A percentile compares a stretch with the other conserved stretches of the same genome.
These are phyloP conservation scores for Eremomyces bilateralis DNA, from an alignment of 495 filamentous ascomycete genomes.

Conservation along the genomic window DNA sequence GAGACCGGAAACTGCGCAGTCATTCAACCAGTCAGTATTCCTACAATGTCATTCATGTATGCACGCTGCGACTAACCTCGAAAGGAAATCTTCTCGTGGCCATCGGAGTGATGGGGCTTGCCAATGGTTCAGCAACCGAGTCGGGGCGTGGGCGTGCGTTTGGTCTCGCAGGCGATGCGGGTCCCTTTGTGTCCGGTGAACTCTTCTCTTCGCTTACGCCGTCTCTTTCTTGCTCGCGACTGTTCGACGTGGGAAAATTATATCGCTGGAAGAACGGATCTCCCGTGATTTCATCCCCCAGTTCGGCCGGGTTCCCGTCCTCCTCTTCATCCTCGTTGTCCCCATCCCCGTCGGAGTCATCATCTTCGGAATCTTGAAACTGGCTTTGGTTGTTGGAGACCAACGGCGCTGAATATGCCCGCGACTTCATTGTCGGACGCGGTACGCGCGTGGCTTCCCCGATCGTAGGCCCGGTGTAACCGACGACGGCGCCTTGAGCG, in stretches of 20 bases:
- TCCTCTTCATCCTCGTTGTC: slow-evolving; percentile 12
- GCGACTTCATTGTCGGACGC: slow-evolving; percentile 10
- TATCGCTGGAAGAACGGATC: slow-evolving; percentile 16
- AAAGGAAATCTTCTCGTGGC: too few species aligned
- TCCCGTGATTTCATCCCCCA: too few species aligned
- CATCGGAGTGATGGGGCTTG: slow-evolving; percentile 8
- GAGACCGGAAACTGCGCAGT: too few species aligned
- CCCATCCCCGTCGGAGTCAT: slow-evolving; percentile 2
- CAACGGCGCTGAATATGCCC: slow-evolving; percentile 14
- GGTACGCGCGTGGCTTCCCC: background rate
- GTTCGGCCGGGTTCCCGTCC: too few species aligned
- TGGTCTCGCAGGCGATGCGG: slow-evolving; percentile 11
- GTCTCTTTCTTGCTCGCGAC: slow-evolving; percentile 2
- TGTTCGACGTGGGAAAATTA: slow-evolving; percentile 6
- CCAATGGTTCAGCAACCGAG: slow-evolving; percentile 2
- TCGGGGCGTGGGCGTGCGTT: slow-evolving; percentile 2
- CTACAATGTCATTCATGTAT: too few species aligned
- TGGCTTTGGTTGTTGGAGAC: slow-evolving; percentile 6
- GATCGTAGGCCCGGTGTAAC: background rate
- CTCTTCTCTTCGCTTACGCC: slow-evolving; percentile 7
- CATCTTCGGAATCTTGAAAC: slow-evolving; percentile 5
- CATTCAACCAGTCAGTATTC: slow-evolving; percentile 2
- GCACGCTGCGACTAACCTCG: too few species aligned
- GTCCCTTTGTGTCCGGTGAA: slow-evolving; percentile 13
- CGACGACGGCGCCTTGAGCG: slow-evolving; percentile 1